Conservation (phyloP, 495 filamentous ascomycete genomes). For the Tetracladium marchalianum region DNA sequence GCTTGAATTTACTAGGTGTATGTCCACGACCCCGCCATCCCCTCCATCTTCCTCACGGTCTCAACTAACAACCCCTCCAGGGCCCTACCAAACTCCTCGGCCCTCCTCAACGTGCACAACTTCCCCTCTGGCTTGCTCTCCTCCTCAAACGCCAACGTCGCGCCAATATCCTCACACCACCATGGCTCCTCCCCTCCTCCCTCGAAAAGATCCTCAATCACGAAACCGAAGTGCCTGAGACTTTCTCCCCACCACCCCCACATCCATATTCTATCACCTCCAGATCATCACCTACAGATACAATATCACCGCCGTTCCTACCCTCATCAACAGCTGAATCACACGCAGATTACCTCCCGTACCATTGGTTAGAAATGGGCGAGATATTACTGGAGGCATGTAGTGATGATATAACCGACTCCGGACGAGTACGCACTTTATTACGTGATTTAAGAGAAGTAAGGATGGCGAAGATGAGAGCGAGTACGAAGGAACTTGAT, state of each 20-base stretch:
- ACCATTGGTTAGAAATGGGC: constrained; percentile 86
- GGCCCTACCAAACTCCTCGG: constrained; percentile 65
- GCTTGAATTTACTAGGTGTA: constrained; percentile 75
- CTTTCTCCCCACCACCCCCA: constrained; percentile 67
- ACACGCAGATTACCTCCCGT: constrained; percentile 62
- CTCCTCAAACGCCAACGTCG: constrained; percentile 90
- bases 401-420: constrained; percentile 70
- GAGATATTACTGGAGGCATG: constrained; percentile 79
- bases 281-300: constrained; percentile 10
- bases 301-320: constrained; percentile 49
- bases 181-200: constrained; percentile 72
- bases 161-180: constrained; percentile 84
- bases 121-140: constrained; percentile 96
- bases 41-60: constrained; percentile 1
- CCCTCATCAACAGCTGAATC: constrained; percentile 48
- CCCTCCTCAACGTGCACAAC: constrained; percentile 67
- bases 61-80: constrained; percentile 31
- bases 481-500: constrained; percentile 59
- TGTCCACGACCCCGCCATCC: constrained; percentile 28
- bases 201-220: constrained; percentile 65
- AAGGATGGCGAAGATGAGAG: constrained; percentile 78
- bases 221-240: constrained; percentile 55
- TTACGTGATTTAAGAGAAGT: constrained; percentile 81
- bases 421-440: constrained; percentile 63
- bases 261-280: constrained; percentile 33